Evolutionary conservation across 1,139 yeast genomes (phyloP), one percentile per base, ranked within the genome.

Genomic region (Lodderomyces beijingensis): DNA sequence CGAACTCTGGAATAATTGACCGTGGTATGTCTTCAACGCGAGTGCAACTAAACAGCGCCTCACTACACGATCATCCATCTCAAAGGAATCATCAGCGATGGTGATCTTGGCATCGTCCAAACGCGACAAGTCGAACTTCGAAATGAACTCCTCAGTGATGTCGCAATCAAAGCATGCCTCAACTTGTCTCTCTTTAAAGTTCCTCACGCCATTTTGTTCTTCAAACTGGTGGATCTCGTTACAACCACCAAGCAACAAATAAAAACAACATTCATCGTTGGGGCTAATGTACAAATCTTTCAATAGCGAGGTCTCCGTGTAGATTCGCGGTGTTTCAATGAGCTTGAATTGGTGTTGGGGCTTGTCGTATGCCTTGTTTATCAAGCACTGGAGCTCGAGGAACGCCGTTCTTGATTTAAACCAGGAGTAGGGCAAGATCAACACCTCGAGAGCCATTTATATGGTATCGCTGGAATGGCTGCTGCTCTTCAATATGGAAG

Each of bases 351-450:
- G 64, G 46, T 42, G 56, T 34, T 70, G 57, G 3, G 68, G 65
- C 38, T 69, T 65, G 37, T 65, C 59, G 44, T 77, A 77, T 0
- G 77, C 75, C 33, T 59, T 59, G 47, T 77, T 78, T 39, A 65
- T 45, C n/a, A 62, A 30, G 20, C 47, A 38, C 18, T 44, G 36
- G 15, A 61, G 37, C 9, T 41, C 44, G 10, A 36, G 44, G 29
- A 47, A 47, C 17, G 46, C 41, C 11, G 35, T 22, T 2, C 28
- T 32, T n/a, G 38, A 32, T 11, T 33, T 37, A 13, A 59, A 36
- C 65, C 65, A 60, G 4, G 41, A 42, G 10, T 45, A 43, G 4
- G 51, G 44, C n/a, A 60, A 40, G 1, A 51, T 41, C 1, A 60
- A 22, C 5, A 58, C 37, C 32, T 59, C 59, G 30, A 41, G 49